phyloP scores from a whole-genome alignment of 1,139 yeast species.

The Casaregolazyma lundiana region DNA sequence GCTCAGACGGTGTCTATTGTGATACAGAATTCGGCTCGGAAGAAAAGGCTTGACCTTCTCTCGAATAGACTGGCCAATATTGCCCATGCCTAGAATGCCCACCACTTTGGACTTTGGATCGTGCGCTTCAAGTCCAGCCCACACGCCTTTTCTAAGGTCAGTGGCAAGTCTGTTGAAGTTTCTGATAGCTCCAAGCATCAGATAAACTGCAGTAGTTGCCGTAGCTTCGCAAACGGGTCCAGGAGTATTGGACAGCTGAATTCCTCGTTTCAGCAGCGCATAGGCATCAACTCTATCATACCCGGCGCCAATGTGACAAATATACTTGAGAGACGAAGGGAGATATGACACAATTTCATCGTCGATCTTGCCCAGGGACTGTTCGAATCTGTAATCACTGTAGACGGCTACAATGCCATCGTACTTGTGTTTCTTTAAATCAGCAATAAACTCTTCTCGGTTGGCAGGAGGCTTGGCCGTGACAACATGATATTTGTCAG shows the following conservation, averaged over 20 bases:
- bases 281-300: constrained; percentile 61
- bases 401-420: constrained; percentile 31
- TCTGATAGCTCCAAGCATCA: constrained; percentile 56
- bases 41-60: constrained; percentile 68
- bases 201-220: constrained; percentile 64
- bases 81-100: constrained; percentile 79
- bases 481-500: constrained; percentile 25
- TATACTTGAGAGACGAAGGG: constrained; percentile 57
- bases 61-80: constrained; percentile 70
- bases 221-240: constrained; percentile 69
- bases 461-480: constrained; percentile 14
- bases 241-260: constrained; percentile 67
- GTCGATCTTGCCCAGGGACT: constrained; percentile 59
- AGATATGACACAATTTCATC: constrained; percentile 58
- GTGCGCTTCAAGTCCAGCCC: constrained; percentile 17
- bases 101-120: constrained; percentile 57
- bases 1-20: constrained; percentile 54
- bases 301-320: constrained; percentile 89
- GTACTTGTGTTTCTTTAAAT: constrained; percentile 29
- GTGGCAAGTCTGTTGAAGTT: constrained; percentile 45
- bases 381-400: constrained; percentile 10
- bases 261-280: constrained; percentile 44
- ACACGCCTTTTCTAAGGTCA: constrained; percentile 37
- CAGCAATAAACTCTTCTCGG: constrained; percentile 32
- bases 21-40: constrained; percentile 55